These are phyloP conservation scores for Talaromyces sp. DNA, from an alignment of 2,329 filamentous ascomycete species.

Conservation along the genomic window DNA sequence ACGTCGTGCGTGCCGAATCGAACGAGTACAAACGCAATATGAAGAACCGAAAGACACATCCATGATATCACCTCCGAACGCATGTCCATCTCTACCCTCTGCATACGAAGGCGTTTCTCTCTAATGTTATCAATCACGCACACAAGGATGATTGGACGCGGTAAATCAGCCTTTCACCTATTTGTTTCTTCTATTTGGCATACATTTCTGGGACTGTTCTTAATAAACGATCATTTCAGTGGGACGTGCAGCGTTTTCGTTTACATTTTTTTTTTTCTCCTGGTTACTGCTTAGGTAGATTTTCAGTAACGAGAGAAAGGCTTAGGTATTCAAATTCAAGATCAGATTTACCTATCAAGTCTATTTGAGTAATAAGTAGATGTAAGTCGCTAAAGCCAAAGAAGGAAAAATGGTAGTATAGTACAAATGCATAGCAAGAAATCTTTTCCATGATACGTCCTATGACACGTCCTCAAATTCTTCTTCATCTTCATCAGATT, in stretches of 20 bases:
- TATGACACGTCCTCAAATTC: conserved; percentile 43
- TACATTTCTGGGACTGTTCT: conserved; percentile 3
- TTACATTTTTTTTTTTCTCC: neutral
- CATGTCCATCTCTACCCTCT: neutral
- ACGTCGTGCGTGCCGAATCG: neutral
- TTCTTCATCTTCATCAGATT: conserved; percentile 42
- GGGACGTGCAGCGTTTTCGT: conserved; percentile 16
- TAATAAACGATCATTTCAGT: neutral
- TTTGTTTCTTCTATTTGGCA: neutral
- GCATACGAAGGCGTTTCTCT: conserved; percentile 16
- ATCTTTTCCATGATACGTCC: too few relatives aligned
- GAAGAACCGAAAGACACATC: neutral
- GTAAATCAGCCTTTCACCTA: neutral
- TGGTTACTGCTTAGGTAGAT: neutral
- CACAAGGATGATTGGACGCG: conserved; percentile 2
- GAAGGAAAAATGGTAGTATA: neutral
- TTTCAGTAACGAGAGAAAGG: neutral
- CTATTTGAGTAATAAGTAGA: neutral
- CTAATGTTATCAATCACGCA: conserved; percentile 3
- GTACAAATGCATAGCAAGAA: neutral
- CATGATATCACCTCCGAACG: neutral
- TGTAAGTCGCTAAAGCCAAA: neutral
- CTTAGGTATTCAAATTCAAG: neutral
- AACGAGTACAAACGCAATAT: neutral
- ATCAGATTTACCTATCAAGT: neutral